Conservation (phyloP, 2,329 filamentous ascomycete species). For the Arthrinium phaeospermum region DNA sequence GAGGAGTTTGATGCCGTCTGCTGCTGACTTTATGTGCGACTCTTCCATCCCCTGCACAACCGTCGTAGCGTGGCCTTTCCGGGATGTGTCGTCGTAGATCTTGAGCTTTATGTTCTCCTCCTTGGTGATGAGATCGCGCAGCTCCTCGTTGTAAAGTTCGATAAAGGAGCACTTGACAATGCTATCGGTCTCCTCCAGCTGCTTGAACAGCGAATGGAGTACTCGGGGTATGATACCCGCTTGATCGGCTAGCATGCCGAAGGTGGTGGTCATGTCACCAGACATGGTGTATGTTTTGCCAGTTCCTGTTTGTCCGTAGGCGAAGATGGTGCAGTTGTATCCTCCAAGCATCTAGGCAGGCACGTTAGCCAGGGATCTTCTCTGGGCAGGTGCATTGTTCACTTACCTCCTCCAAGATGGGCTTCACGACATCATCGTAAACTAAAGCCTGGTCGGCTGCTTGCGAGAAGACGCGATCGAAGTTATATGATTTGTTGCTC, state of each 20-base stretch:
- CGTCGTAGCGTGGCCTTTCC: slow-evolving; percentile 83
- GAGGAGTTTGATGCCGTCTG: slow-evolving; percentile 85
- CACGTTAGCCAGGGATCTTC: neutral
- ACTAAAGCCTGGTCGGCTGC: slow-evolving; percentile 93
- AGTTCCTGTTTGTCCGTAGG: slow-evolving; percentile 96
- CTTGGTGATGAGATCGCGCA: slow-evolving; percentile 82
- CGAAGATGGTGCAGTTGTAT: slow-evolving; percentile 98
- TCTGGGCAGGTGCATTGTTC: neutral
- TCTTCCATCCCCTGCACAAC: slow-evolving; percentile 98
- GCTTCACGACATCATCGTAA: slow-evolving; percentile 93
- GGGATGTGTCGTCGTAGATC: slow-evolving; percentile 89
- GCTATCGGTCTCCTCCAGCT: slow-evolving; percentile 81
- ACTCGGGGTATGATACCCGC: slow-evolving; percentile 96
- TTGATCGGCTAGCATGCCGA: slow-evolving; percentile 85
- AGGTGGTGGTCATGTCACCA: slow-evolving; percentile 88
- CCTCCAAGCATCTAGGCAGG: slow-evolving; percentile 79
- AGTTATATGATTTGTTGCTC: slow-evolving; percentile 95
- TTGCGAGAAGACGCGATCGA: slow-evolving; percentile 95
- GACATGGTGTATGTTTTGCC: slow-evolving; percentile 99
- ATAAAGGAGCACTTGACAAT: slow-evolving; percentile 98
- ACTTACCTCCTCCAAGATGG: slow-evolving; percentile 87
- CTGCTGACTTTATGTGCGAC: slow-evolving; percentile 84
- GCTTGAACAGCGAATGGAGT: slow-evolving; percentile 83
- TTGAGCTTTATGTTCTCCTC: slow-evolving; percentile 90
- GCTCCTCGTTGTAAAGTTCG: slow-evolving; percentile 96